Percentiles rank a stretch among this genome's conserved stretches.
Conservation (phyloP, 805 yeast genomes). For the Saccharomycopsis microspora region DNA sequence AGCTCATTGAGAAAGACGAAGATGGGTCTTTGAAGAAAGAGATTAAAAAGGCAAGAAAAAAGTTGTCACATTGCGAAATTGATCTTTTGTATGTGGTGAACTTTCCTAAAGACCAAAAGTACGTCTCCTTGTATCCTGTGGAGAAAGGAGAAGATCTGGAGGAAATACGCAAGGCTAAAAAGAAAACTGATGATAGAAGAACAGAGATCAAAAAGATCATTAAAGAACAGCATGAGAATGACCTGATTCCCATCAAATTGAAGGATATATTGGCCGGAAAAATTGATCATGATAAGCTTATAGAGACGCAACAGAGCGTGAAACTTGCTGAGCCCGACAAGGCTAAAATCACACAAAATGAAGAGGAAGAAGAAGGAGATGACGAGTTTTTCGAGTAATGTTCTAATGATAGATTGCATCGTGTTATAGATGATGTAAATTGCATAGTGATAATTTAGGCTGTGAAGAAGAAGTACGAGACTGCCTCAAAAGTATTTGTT, state of each 20-base stretch:
- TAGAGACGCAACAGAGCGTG: constrained; percentile 7
- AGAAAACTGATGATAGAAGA: constrained; percentile 32
- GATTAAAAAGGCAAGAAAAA: constrained; percentile 35
- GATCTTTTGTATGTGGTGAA: constrained; percentile 67
- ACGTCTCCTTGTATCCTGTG: constrained; percentile 64
- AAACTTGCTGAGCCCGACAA: constrained; percentile 13
- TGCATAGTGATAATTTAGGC: too few relatives aligned
- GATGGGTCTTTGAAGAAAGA: constrained; percentile 17
- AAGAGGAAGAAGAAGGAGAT: constrained; percentile 20
- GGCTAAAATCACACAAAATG: constrained; percentile 15
- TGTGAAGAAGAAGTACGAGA: too few relatives aligned
- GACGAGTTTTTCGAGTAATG: constrained; percentile 26
- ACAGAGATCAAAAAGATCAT: constrained; percentile 41
- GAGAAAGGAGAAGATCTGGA: constrained; percentile 18
- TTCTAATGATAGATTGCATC: not conserved
- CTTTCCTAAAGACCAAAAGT: constrained; percentile 73
- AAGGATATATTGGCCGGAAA: constrained; percentile 30
- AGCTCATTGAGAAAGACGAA: constrained; percentile 3
- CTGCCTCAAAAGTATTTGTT: too few relatives aligned
- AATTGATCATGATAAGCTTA: constrained; percentile 12
- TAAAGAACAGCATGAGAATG: constrained; percentile 38
- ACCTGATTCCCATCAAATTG: constrained; percentile 46
- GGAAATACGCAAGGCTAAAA: constrained; percentile 27
- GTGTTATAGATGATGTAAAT: not conserved
- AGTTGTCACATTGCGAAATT: constrained; percentile 43